These are phyloP conservation scores for Bipolaris victoriae DNA, from an alignment of 2,329 filamentous ascomycete genomes.

Conservation along the genomic window DNA sequence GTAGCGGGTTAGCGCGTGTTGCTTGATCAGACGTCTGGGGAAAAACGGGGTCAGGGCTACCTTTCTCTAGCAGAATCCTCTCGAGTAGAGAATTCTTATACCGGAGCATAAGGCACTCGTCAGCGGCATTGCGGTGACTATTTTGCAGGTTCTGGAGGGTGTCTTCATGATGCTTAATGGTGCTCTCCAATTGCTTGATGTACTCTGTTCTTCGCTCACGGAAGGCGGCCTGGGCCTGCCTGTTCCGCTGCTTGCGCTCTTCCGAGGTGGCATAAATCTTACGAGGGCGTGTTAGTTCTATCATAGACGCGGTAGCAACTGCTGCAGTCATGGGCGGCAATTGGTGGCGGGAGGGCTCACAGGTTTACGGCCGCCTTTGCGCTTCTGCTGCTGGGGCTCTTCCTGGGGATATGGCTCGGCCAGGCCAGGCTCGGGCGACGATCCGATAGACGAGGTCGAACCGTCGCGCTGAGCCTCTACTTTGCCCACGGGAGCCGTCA, in stretches of 20 bases:
- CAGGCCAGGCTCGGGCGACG: conserved; percentile 56
- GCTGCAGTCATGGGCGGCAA: conserved; percentile 35
- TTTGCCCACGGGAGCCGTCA: conserved; percentile 55
- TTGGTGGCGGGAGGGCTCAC: conserved; percentile 62
- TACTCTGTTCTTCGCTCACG: conserved; percentile 97
- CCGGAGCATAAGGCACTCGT: conserved; percentile 96
- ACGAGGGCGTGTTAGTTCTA: conserved; percentile 50
- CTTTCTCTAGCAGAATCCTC: conserved; percentile 94
- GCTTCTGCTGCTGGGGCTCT: conserved; percentile 71
- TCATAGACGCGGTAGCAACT: conserved; percentile 40
- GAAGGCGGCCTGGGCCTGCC: conserved; percentile 96
- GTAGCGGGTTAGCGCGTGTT: conserved; percentile 25
- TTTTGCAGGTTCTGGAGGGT: conserved; percentile 91
- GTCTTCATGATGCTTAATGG: conserved; percentile 96
- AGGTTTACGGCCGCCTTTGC: conserved; percentile 96
- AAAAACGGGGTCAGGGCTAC: conserved; percentile 54
- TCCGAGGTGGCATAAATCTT: conserved; percentile 99
- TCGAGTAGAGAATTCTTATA: conserved; percentile 98
- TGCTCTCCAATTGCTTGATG: conserved; percentile 98
- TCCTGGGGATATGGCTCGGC: conserved; percentile 51
- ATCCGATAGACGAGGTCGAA: conserved; percentile 57
- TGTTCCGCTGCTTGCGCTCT: conserved; percentile 95
- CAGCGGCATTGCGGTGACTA: conserved; percentile 90
- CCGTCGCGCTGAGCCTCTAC: conserved; percentile 52
- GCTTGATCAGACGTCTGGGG: background rate